These are phyloP conservation scores for Pseudocohnilembus persalinus DNA, from an alignment of 169 alveolate species.

Conservation along the genomic window DNA sequence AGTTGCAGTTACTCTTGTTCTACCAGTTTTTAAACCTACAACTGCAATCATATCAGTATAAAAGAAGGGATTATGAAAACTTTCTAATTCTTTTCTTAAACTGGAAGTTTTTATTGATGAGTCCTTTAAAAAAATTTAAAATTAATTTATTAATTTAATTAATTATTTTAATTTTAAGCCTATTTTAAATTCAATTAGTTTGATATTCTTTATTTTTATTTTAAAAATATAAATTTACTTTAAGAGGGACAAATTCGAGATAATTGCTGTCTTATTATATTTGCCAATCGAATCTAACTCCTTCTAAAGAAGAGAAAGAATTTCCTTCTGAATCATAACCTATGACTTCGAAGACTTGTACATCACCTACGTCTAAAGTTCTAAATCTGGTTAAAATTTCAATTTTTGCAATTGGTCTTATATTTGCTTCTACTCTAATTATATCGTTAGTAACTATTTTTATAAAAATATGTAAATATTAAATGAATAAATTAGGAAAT, in stretches of 20 bases:
- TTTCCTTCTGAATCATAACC: conserved; percentile 65
- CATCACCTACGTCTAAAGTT: conserved; percentile 45
- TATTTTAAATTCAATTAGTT: too few relatives aligned
- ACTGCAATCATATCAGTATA: conserved; percentile 19
- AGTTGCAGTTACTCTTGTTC: background rate
- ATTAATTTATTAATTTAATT: too few relatives aligned
- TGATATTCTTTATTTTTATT: background rate
- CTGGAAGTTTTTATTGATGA: conserved; percentile 9
- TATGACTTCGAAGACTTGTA: conserved; percentile 40
- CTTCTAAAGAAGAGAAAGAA: conserved; percentile 52
- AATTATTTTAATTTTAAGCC: too few relatives aligned
- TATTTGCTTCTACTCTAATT: conserved; percentile 42
- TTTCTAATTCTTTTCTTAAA: conserved; percentile 23
- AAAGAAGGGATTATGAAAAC: conserved; percentile 1
- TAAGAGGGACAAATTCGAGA: conserved; percentile 37
- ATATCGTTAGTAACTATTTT: conserved; percentile 43
- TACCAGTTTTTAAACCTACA: conserved; percentile 11
- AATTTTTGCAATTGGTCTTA: conserved; percentile 30
- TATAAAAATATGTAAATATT: background rate
- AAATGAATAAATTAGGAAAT: background rate
- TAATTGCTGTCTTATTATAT: conserved; percentile 34
- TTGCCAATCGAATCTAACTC: conserved; percentile 59
- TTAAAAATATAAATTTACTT: conserved; percentile 7
- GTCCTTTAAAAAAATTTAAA: background rate
- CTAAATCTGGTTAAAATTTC: conserved; percentile 45